phyloP scores from a whole-genome alignment of 306 rosid species.

The Medicago ruthenica region DNA sequence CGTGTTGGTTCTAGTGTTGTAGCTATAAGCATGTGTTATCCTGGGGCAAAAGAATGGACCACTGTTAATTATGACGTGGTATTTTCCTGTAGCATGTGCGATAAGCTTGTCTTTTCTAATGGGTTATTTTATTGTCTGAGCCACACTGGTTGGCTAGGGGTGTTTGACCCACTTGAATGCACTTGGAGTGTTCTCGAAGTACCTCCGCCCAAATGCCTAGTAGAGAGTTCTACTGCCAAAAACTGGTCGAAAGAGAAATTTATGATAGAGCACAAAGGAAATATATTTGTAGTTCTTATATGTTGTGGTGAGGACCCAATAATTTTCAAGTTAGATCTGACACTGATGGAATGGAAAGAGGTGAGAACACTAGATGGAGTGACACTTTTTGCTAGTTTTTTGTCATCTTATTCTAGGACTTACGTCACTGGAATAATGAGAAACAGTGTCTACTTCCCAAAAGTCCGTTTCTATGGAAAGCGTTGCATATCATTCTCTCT shows the following conservation, averaged over 20 bases:
- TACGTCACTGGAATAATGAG: slow-evolving; percentile 66
- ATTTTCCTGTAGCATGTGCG: slow-evolving; percentile 78
- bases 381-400: slow-evolving; percentile 76
- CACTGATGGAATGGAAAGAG: slow-evolving; percentile 70
- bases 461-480: slow-evolving; percentile 71
- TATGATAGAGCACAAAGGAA: slow-evolving; percentile 71
- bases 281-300: slow-evolving; percentile 65
- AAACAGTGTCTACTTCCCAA: slow-evolving; percentile 73
- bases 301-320: slow-evolving; percentile 73
- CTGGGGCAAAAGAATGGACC: slow-evolving; percentile 75
- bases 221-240: slow-evolving; percentile 62
- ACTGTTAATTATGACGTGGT: slow-evolving; percentile 69
- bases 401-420: slow-evolving; percentile 70
- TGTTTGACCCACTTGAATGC: slow-evolving; percentile 62
- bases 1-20: slow-evolving; percentile 69
- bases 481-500: slow-evolving; percentile 75
- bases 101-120: slow-evolving; percentile 78
- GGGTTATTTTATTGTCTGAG: slow-evolving; percentile 78
- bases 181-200: slow-evolving; percentile 74
- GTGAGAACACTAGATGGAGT: slow-evolving; percentile 63
- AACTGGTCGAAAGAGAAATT: slow-evolving; percentile 84
- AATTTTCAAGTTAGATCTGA: slow-evolving; percentile 66
- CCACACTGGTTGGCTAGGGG: slow-evolving; percentile 78
- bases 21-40: slow-evolving; percentile 76
- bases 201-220: slow-evolving; percentile 78